Evolutionary conservation across 1,284 basidiomycete genomes (phyloP).

Genomic region (Cutaneotrichosporon arboriforme): DNA sequence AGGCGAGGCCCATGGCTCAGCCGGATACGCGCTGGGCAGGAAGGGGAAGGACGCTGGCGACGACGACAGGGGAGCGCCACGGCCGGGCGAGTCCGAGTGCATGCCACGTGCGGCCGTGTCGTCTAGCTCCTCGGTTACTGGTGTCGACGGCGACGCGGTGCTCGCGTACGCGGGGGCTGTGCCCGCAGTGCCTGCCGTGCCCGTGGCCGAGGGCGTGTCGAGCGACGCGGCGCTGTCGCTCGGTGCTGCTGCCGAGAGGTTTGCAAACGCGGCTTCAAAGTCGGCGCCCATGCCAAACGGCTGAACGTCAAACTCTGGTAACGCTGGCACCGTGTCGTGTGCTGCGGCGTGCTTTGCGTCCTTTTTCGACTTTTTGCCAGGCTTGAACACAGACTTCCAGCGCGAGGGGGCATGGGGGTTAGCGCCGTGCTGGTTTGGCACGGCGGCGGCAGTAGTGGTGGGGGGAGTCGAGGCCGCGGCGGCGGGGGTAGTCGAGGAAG

Average conservation of each 20-base stretch:
- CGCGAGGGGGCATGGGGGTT: neutral
- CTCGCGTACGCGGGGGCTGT: neutral
- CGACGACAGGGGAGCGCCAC: too few relatives aligned
- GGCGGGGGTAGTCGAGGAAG: neutral
- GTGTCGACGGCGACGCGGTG: neutral
- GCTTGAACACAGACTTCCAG: conserved; percentile 9
- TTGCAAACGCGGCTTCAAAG: conserved; percentile 11
- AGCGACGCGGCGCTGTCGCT: neutral
- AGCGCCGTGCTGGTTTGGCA: neutral
- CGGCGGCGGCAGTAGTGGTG: neutral
- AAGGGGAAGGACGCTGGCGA: conserved; percentile 1
- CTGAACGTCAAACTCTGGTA: conserved; percentile 17
- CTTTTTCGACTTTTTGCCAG: conserved; percentile 1
- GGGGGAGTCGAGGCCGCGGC: neutral
- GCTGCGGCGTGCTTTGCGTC: neutral
- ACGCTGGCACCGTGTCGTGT: conserved; percentile 8
- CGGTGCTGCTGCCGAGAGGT: neutral
- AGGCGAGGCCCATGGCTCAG: conserved; percentile 12
- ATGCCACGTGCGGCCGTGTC: neutral
- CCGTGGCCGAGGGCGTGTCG: neutral
- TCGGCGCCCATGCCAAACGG: conserved; percentile 11
- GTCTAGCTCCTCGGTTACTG: conserved; percentile 3
- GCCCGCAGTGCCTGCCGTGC: neutral
- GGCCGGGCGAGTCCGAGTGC: conserved; percentile 2
- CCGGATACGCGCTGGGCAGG: conserved; percentile 12